phyloP scores from a whole-genome alignment of 495 filamentous ascomycete genomes.

The Copromyces sp. region DNA sequence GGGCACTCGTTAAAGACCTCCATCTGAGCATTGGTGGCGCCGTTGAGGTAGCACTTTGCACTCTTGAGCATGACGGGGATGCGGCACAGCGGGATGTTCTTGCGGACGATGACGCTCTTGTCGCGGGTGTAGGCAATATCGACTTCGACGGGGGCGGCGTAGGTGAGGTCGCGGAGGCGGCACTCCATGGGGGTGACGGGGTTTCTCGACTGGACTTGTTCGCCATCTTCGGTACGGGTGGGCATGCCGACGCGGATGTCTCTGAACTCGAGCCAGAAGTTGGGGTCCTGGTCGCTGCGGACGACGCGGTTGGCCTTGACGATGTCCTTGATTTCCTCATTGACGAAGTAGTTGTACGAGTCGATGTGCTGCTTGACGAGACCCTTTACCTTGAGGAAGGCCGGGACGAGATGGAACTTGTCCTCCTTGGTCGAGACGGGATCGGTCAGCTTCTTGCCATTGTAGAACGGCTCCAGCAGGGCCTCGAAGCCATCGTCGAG shows the following conservation, averaged over 20 bases:
- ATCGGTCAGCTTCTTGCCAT: slow-evolving; percentile 85
- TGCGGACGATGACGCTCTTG: slow-evolving; percentile 54
- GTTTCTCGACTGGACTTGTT: slow-evolving; percentile 41
- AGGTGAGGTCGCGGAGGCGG: slow-evolving; percentile 87
- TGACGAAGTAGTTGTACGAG: slow-evolving; percentile 95
- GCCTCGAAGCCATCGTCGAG: slow-evolving; percentile 64
- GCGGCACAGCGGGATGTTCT: slow-evolving; percentile 69
- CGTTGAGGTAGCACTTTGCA: slow-evolving; percentile 75
- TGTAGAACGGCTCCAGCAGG: slow-evolving; percentile 89
- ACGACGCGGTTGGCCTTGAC: slow-evolving; percentile 78
- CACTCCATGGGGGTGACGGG: slow-evolving; percentile 88
- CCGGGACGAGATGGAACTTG: slow-evolving; percentile 93
- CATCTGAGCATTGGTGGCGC: slow-evolving; percentile 76
- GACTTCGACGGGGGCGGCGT: slow-evolving; percentile 84
- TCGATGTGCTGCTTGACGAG: slow-evolving; percentile 65
- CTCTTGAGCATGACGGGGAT: slow-evolving; percentile 96
- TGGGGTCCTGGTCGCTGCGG: slow-evolving; percentile 76
- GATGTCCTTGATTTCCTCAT: slow-evolving; percentile 92
- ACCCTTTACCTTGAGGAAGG: slow-evolving; percentile 91
- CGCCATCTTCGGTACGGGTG: slow-evolving; percentile 61
- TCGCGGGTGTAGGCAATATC: slow-evolving; percentile 80
- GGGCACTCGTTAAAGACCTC: slow-evolving; percentile 84
- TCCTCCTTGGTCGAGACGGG: slow-evolving; percentile 85
- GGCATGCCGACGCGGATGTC: slow-evolving; percentile 78
- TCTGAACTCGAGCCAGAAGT: slow-evolving; percentile 80